Evolutionary conservation across 495 filamentous ascomycete genomes (phyloP).

Genomic region (Aspergillus sparsus): DNA sequence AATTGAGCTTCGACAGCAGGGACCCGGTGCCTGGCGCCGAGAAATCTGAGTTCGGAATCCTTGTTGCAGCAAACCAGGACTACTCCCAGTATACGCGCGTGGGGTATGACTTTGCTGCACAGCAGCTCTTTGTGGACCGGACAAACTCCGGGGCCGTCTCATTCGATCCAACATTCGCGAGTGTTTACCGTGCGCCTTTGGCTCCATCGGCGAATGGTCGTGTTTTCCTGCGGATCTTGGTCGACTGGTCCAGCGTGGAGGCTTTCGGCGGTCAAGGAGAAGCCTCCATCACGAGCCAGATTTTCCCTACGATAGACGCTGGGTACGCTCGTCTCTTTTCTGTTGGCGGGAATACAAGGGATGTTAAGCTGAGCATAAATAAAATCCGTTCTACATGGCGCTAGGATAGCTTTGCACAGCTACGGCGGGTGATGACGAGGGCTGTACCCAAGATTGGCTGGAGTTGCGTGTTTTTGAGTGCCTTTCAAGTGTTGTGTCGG

Average conservation of each 20-base stretch:
- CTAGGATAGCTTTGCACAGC: no score
- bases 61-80: constrained; percentile 26
- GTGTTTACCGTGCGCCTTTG: constrained; percentile 30
- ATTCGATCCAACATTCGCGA: constrained; percentile 34
- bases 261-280: constrained; percentile 38
- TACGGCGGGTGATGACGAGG: no score
- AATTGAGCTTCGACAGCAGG: constrained; percentile 23
- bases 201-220: constrained; percentile 17
- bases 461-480: no score
- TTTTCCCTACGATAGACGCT: constrained; percentile 32
- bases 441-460: no score
- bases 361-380: no score
- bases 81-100: constrained; percentile 43
- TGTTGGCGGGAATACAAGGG: constrained; percentile 19
- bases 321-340: constrained; percentile 32
- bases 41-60: constrained; percentile 17
- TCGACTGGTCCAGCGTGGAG: constrained; percentile 41
- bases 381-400: no score
- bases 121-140: constrained; percentile 36
- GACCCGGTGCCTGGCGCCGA: constrained; percentile 8
- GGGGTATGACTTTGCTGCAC: constrained; percentile 46
- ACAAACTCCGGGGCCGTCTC: constrained; percentile 27
- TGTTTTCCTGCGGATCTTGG: constrained; percentile 30
- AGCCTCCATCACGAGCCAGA: constrained; percentile 37
- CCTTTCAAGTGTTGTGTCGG: no score